These are phyloP conservation scores for Penicillium cataractarum DNA, from an alignment of 495 filamentous ascomycete species.

Conservation along the genomic window DNA sequence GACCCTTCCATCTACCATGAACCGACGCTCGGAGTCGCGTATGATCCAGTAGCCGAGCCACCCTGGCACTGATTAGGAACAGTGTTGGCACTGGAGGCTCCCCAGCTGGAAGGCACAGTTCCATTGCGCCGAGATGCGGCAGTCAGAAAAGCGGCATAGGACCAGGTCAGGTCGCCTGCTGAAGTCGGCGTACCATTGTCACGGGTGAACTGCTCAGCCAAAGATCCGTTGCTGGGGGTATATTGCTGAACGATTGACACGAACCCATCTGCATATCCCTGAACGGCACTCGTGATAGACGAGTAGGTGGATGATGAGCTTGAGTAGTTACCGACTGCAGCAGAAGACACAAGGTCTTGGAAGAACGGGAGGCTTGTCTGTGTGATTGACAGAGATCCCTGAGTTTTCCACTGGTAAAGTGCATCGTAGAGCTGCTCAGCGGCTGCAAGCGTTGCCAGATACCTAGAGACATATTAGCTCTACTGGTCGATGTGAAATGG, in stretches of 20 bases:
- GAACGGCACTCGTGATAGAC: slow-evolving; percentile 46
- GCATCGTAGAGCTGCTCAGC: slow-evolving; percentile 48
- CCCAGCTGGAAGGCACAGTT: slow-evolving; percentile 21
- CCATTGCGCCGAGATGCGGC: slow-evolving; percentile 18
- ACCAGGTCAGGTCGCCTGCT: slow-evolving; percentile 68
- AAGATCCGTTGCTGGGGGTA: slow-evolving; percentile 51
- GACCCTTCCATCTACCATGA: slow-evolving; percentile 9
- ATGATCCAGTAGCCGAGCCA: slow-evolving; percentile 17
- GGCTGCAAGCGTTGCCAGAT: slow-evolving; percentile 42
- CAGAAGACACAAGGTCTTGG: slow-evolving; percentile 43
- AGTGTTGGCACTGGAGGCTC: slow-evolving; percentile 13
- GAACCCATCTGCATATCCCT: slow-evolving; percentile 54
- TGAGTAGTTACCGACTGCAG: slow-evolving; percentile 41
- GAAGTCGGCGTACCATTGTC: slow-evolving; percentile 55
- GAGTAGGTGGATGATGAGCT: slow-evolving; percentile 41
- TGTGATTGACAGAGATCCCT: slow-evolving; percentile 48
- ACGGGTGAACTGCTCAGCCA: slow-evolving; percentile 65
- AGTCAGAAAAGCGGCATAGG: slow-evolving; percentile 30
- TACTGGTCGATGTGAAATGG: background rate
- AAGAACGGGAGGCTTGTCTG: slow-evolving; percentile 46
- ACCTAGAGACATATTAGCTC: slow-evolving; percentile 26
- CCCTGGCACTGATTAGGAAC: slow-evolving; percentile 20
- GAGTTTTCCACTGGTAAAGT: slow-evolving; percentile 53
- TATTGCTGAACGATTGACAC: slow-evolving; percentile 52
- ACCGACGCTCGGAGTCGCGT: slow-evolving; percentile 15